phyloP scores from a whole-genome alignment of 805 yeast species.

The Lachancea sp. region DNA sequence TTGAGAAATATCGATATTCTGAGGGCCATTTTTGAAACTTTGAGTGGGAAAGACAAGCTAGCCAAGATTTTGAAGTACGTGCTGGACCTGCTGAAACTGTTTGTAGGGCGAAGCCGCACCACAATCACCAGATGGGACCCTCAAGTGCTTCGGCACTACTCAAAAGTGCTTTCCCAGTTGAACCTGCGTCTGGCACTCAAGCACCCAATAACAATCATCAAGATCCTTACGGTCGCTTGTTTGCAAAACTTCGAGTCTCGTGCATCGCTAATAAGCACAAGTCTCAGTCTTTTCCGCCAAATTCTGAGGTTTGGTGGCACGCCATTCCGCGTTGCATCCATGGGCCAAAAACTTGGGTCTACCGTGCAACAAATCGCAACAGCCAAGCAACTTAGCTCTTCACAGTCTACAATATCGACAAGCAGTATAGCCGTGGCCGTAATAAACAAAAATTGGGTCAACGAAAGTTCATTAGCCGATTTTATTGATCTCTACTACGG shows the following conservation, averaged over 20 bases:
- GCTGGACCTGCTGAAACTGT: conserved; percentile 45
- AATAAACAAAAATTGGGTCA: conserved; percentile 33
- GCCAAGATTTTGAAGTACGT: conserved; percentile 59
- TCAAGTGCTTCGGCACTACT: conserved; percentile 22
- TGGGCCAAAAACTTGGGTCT: conserved; percentile 31
- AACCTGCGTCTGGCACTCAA: conserved; percentile 10
- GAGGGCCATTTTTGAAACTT: conserved; percentile 45
- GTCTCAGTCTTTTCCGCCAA: conserved; percentile 54
- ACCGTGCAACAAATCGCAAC: conserved; percentile 13
- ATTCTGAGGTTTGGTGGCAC: conserved; percentile 64
- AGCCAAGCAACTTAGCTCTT: not conserved
- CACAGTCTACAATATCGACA: not conserved
- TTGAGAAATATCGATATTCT: conserved; percentile 38
- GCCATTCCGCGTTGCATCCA: conserved; percentile 47
- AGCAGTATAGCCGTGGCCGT: conserved; percentile 1
- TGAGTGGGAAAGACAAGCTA: conserved; percentile 66
- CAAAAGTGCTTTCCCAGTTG: conserved; percentile 17
- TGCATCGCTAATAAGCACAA: conserved; percentile 38
- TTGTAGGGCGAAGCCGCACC: conserved; percentile 38
- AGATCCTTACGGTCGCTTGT: conserved; percentile 12
- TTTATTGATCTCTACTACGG: conserved; percentile 55
- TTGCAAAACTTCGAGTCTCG: conserved; percentile 18
- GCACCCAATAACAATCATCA: conserved; percentile 16
- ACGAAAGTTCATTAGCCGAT: conserved; percentile 44
- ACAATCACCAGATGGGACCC: conserved; percentile 26